Evolutionary conservation across 23 red algal species (phyloP).

Genomic region (Gracilaria vermiculophylla): DNA sequence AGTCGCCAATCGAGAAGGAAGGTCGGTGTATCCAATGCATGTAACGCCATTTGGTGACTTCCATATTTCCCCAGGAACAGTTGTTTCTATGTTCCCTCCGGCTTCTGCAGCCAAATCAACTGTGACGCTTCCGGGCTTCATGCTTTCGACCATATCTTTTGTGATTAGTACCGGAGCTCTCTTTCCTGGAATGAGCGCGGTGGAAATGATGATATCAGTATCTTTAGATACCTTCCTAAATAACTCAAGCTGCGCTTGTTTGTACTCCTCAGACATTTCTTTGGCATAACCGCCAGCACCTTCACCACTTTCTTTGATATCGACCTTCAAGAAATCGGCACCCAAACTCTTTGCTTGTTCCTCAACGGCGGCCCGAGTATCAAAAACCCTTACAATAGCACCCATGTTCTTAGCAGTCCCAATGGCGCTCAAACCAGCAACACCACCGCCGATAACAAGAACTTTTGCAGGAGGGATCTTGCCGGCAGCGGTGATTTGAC

Average conservation of each 20-base stretch:
- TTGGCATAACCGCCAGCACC: conserved; percentile 74
- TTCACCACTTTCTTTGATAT: conserved; percentile 64
- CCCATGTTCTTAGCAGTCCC: conserved; percentile 61
- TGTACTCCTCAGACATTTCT: conserved; percentile 71
- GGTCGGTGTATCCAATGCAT: conserved; percentile 68
- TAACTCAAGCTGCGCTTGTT: conserved; percentile 54
- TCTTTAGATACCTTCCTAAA: conserved; percentile 39
- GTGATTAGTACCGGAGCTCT: conserved; percentile 68
- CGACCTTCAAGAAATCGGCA: conserved; percentile 70
- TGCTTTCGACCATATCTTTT: conserved; percentile 66
- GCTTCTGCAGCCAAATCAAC: conserved; percentile 74
- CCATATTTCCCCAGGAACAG: conserved; percentile 59
- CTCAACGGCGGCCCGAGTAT: conserved; percentile 72
- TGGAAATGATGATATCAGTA: conserved; percentile 69
- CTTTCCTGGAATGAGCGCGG: conserved; percentile 72
- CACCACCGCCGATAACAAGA: conserved; percentile 72
- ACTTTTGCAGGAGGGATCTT: conserved; percentile 66
- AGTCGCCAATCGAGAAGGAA: conserved; percentile 53
- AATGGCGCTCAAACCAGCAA: conserved; percentile 61
- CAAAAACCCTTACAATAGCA: conserved; percentile 60
- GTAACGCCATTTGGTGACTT: conserved; percentile 52
- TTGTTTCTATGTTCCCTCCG: conserved; percentile 64
- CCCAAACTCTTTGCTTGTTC: conserved; percentile 73
- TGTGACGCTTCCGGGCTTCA: conserved; percentile 63
- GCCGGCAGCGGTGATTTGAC: conserved; percentile 76